Evolutionary conservation across 768 basidiomycete genomes (phyloP).

Genomic region (Podaxis mareebaensis): DNA sequence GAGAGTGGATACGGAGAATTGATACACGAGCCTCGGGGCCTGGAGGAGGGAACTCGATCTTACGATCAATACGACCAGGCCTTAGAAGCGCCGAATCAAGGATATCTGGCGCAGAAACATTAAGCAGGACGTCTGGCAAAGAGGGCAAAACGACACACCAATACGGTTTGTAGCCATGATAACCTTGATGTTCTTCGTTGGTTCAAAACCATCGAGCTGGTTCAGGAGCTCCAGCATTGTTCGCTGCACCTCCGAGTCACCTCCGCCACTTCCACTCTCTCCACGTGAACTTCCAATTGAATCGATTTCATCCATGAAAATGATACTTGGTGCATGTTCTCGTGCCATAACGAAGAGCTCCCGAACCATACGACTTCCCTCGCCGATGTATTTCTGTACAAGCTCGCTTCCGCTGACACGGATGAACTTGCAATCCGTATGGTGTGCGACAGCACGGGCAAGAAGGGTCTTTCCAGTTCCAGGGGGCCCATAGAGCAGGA

Average conservation of each 20-base stretch:
- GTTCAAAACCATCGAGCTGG: constrained; percentile 90
- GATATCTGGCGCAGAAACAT: constrained; percentile 58
- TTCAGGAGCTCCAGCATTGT: constrained; percentile 91
- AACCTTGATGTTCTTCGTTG: constrained; percentile 97
- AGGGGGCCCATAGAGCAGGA: constrained; percentile 92
- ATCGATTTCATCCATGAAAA: constrained; percentile 99
- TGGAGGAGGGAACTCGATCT: constrained; percentile 98
- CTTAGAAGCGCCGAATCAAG: constrained; percentile 91
- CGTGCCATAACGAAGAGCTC: constrained; percentile 98
- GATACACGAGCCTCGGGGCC: constrained; percentile 95
- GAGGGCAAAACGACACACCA: constrained; percentile 40
- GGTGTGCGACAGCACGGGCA: constrained; percentile 94
- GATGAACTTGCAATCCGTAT: constrained; percentile 98
- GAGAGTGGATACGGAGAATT: constrained; percentile 95
- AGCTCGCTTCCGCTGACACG: constrained; percentile 92
- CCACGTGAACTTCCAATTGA: constrained; percentile 94
- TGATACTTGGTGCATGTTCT: constrained; percentile 96
- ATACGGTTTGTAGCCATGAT: constrained; percentile 98
- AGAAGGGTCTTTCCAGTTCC: constrained; percentile 96
- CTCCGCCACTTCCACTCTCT: constrained; percentile 86
- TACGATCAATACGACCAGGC: constrained; percentile 92
- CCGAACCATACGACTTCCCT: constrained; percentile 94
- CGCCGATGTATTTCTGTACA: constrained; percentile 98
- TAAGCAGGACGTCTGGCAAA: background rate
- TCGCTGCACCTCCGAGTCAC: constrained; percentile 87